Evolutionary conservation across 192 early-diverging fungal genomes (phyloP), one percentile per base, ranked within the genome.

Genomic region (Chytriomyces hyalinus): DNA sequence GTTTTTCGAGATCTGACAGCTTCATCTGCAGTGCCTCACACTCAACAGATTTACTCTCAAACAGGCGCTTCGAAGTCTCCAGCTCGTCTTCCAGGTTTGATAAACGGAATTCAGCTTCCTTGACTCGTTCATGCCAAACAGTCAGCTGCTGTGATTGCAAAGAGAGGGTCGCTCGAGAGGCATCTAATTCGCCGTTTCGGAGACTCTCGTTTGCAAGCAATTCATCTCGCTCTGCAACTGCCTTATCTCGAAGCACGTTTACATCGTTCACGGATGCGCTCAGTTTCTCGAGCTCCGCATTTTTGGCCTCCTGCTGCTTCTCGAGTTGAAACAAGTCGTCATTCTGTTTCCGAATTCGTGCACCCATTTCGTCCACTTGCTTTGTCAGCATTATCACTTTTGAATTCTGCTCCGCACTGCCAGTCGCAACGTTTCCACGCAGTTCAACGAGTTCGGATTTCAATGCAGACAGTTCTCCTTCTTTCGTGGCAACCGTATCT

Each of bases 1-100:
- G 65, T 6, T 75, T 70, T 59, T 89, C 88, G n/a, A 89, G 67
- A 69, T 89, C 88, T 3, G 88, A 85, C 1, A 82, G 65, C 28
- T 76, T 47, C 3, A 87, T 15, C 66, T 81, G 73, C 28, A 89
- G 65, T n/a, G 67, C 45, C 65, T 89, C 88, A 64, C 83, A 83
- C 78, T 89, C 88, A 49, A 78, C 73, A 11, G 80, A 81, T 65
- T 86, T 87, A n/a, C 53, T 80, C 75, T 87, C 80, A 73, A 89
- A 89, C 61, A 89, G 68, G 57, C 79, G 73, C 49, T 86, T 83
- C 26, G 81, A 84, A 1, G 85, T 87, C 64, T 83, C 82, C 4
- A 89, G 79, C 49, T 89, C 88, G 17, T 70, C 53, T 45, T 89
- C 88, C 53, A 89, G 64, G n/a, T 70, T 85, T n/a, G 71, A 73